These are phyloP conservation scores for Nitzschia palea DNA, from an alignment of 108 stramenopile genomes.

Conservation along the genomic window DNA sequence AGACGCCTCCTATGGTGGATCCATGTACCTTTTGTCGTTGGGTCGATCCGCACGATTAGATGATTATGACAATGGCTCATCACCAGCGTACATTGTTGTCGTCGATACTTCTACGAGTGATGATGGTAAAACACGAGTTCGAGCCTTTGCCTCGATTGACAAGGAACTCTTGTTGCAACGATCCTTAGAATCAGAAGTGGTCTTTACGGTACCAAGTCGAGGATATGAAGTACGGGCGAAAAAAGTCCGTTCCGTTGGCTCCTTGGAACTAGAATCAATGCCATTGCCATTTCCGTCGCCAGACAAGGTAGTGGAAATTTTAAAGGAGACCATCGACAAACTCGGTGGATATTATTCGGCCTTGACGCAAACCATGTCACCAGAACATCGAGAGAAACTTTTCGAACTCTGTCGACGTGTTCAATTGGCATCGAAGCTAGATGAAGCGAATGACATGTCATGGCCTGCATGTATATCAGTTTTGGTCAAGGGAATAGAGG, in stretches of 20 bases:
- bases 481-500: conserved; percentile 32
- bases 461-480: conserved; percentile 47
- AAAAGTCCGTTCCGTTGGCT: conserved; percentile 36
- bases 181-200: conserved; percentile 34
- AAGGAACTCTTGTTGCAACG: conserved; percentile 20
- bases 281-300: conserved; percentile 48
- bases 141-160: conserved; percentile 46
- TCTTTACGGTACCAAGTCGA: conserved; percentile 53
- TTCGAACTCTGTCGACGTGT: conserved; percentile 40
- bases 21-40: conserved; percentile 50
- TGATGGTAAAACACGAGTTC: conserved; percentile 57
- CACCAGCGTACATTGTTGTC: conserved; percentile 45
- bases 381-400: conserved; percentile 24
- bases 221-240: conserved; percentile 62
- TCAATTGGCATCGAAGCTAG: conserved; percentile 26
- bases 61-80: conserved; percentile 7
- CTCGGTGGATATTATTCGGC: conserved; percentile 48
- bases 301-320: conserved; percentile 39
- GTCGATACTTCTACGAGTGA: conserved; percentile 59
- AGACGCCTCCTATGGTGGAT: conserved; percentile 58
- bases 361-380: conserved; percentile 37
- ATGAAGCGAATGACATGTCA: conserved; percentile 1
- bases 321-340: conserved; percentile 43
- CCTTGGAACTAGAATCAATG: conserved; percentile 46
- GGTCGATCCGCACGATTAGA: conserved; percentile 36